These are phyloP conservation scores for Ochetophila trinervis DNA, from an alignment of 306 rosid species.

Conservation along the genomic window DNA sequence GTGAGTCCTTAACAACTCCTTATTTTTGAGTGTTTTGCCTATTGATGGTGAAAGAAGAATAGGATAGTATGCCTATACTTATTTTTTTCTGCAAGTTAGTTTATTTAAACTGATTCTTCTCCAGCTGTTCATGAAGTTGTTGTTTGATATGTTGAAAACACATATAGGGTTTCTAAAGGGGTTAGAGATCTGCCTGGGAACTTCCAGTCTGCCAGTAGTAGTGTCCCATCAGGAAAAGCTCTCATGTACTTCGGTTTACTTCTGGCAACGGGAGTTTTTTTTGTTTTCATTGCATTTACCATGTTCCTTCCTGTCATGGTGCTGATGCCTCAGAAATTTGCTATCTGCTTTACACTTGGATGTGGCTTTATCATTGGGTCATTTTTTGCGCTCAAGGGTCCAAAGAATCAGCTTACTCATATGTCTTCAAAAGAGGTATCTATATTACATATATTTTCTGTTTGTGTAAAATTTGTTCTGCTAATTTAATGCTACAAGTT, in stretches of 20 bases:
- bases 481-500: constrained; percentile 3
- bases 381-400: constrained; percentile 83
- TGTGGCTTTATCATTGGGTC: constrained; percentile 83
- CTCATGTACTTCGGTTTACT: constrained; percentile 80
- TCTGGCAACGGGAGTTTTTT: constrained; percentile 82
- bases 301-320: constrained; percentile 96
- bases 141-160: constrained; percentile 17
- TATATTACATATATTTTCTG: constrained; percentile 13
- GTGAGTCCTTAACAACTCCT: neutral
- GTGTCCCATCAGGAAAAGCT: constrained; percentile 84
- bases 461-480: neutral
- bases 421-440: constrained; percentile 82
- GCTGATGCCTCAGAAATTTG: constrained; percentile 89
- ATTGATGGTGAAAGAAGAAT: neutral
- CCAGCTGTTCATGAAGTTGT: constrained; percentile 6
- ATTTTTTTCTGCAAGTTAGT: neutral
- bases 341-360: constrained; percentile 87
- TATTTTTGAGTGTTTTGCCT: neutral
- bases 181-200: constrained; percentile 91
- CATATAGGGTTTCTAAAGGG: constrained; percentile 78
- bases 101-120: neutral
- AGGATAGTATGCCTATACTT: neutral
- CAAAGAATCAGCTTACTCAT: constrained; percentile 74
- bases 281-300: constrained; percentile 78
- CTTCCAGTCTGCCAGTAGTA: constrained; percentile 79